These are phyloP conservation scores for Rhizopogon parksii DNA, from an alignment of 1,284 basidiomycete species.

Conservation along the genomic window DNA sequence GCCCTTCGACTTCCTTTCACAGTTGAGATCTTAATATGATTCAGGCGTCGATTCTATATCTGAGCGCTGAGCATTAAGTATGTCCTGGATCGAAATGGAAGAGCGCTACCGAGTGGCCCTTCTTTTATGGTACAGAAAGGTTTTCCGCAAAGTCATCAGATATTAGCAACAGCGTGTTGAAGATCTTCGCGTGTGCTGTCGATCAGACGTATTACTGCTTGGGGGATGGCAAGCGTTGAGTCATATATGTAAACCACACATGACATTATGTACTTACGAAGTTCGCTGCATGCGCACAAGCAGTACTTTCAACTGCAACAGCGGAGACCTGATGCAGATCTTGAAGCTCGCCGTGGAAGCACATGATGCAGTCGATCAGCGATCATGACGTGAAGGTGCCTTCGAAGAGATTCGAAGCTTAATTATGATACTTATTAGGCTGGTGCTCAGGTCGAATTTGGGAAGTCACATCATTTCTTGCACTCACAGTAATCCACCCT, in stretches of 20 bases:
- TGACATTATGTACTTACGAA: background rate
- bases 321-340: background rate
- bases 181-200: background rate
- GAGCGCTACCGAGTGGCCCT: background rate
- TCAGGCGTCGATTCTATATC: too few species aligned
- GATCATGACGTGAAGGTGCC: conserved; percentile 1
- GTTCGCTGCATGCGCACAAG: background rate
- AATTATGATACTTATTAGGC: background rate
- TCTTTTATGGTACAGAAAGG: background rate
- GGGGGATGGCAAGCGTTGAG: background rate
- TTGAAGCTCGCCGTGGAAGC: background rate
- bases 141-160: background rate
- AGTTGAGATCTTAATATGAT: background rate
- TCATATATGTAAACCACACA: too few species aligned
- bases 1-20: background rate
- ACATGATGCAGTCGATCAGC: background rate
- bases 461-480: background rate
- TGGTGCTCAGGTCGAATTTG: background rate
- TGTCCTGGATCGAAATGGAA: background rate
- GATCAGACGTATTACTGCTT: background rate
- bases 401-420: background rate
- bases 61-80: background rate
- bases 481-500: background rate
- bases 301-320: background rate
- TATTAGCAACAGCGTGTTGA: background rate